Percentiles rank a stretch among this genome's conserved stretches.
Conservation (phyloP, 164 flowering plant genomes). For the Annona cherimola region DNA sequence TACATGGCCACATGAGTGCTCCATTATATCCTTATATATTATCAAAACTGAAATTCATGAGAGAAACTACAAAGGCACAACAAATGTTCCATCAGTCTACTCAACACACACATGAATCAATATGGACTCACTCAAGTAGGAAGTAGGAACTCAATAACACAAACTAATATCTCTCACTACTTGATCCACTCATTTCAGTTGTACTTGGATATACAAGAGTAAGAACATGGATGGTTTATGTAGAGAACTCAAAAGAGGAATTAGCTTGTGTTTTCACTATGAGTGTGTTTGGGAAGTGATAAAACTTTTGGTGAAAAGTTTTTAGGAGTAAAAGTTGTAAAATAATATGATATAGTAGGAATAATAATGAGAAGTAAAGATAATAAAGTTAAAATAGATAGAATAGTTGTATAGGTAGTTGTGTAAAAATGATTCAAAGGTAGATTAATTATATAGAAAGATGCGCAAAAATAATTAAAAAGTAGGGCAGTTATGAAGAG, state of each 20-base stretch:
- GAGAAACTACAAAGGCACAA: neutral
- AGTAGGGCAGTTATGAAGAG: too few species aligned
- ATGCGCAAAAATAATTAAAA: too few species aligned
- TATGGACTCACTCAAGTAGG: neutral
- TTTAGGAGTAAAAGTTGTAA: too few species aligned
- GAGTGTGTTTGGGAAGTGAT: too few species aligned
- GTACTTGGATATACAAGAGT: neutral
- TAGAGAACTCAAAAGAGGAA: neutral
- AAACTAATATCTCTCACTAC: neutral
- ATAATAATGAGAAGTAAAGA: too few species aligned
- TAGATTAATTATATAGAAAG: too few species aligned
- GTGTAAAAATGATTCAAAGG: too few species aligned
- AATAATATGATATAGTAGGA: too few species aligned
- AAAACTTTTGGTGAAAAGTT: too few species aligned
- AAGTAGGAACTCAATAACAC: too few species aligned
- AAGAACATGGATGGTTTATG: neutral
- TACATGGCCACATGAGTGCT: conserved; percentile 1
- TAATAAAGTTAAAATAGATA: too few species aligned
- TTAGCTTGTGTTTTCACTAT: neutral
- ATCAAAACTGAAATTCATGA: neutral
- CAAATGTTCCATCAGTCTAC: neutral
- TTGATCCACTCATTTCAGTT: neutral
- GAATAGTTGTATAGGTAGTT: too few species aligned
- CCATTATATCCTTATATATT: neutral
- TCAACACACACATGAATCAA: neutral